These are phyloP conservation scores for Phytophthora europaea DNA, from an alignment of 352 stramenopile species.

Conservation along the genomic window DNA sequence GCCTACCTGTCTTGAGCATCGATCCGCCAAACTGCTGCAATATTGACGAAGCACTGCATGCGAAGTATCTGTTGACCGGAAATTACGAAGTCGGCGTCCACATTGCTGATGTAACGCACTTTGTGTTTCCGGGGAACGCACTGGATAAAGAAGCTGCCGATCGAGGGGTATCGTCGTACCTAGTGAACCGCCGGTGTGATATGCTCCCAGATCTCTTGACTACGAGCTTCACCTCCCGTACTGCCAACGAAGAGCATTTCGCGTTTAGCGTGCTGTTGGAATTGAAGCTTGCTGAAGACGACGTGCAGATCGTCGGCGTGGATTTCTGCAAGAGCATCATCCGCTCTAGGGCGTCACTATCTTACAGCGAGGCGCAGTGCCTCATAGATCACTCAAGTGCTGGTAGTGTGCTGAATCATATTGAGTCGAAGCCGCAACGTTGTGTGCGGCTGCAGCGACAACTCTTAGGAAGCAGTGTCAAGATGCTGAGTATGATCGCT, in stretches of 20 bases:
- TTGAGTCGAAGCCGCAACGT: not conserved
- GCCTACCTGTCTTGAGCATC: not conserved
- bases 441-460: not conserved
- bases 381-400: not conserved
- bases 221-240: not conserved
- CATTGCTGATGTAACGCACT: conserved; percentile 4
- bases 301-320: not conserved
- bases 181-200: not conserved
- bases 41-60: conserved; percentile 39
- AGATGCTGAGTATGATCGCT: not conserved
- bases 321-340: not conserved
- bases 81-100: not conserved
- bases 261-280: not conserved
- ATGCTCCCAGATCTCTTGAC: conserved; percentile 1
- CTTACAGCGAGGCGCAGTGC: not conserved
- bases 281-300: not conserved
- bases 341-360: not conserved
- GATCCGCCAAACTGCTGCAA: conserved; percentile 83
- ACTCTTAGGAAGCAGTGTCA: not conserved
- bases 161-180: not conserved
- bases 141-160: not conserved
- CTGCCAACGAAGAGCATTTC: not conserved
- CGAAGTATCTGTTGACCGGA: not conserved
- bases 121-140: not conserved
- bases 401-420: not conserved